A percentile compares a stretch with the other conserved stretches of the same genome.
These are phyloP conservation scores for Ormosia semicastrata DNA, from an alignment of 306 rosid genomes.

Conservation along the genomic window DNA sequence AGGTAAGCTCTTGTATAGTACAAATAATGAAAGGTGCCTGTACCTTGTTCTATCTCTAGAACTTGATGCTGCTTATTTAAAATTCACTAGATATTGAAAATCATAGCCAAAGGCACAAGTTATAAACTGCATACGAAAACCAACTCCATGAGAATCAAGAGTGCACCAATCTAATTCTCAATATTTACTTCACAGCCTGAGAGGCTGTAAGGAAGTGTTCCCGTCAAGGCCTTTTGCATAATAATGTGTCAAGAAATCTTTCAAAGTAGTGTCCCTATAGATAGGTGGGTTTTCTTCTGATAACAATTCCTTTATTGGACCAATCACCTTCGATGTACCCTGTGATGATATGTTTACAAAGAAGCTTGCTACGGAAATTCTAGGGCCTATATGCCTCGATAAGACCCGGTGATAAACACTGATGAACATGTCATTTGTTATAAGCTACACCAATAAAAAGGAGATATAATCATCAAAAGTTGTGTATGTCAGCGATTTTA, in stretches of 20 bases:
- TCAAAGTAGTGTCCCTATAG: slow-evolving; percentile 26
- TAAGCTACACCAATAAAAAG: slow-evolving; percentile 9
- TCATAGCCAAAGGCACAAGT: background rate
- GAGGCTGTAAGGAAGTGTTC: slow-evolving; percentile 17
- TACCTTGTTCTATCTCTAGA: background rate
- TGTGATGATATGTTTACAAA: background rate
- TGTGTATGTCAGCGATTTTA: background rate
- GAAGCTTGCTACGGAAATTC: slow-evolving; percentile 19
- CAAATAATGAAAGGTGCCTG: background rate
- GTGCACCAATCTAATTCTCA: background rate
- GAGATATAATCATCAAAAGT: background rate
- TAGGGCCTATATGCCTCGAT: slow-evolving; percentile 4
- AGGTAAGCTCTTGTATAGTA: background rate
- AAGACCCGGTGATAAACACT: slow-evolving; percentile 32
- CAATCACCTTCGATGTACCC: slow-evolving; percentile 4
- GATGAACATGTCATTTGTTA: slow-evolving; percentile 16
- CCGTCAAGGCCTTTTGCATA: slow-evolving; percentile 29
- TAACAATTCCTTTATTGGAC: slow-evolving; percentile 50
- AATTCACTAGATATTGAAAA: background rate
- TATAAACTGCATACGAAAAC: background rate
- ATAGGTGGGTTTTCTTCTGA: slow-evolving; percentile 44
- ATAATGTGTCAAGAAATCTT: slow-evolving; percentile 6
- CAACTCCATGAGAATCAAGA: background rate
- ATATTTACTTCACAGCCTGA: background rate
- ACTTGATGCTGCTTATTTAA: background rate